A percentile compares a stretch with the other conserved stretches of the same genome.
Conservation (phyloP, 2,329 filamentous ascomycete genomes). For the Stylonectria norvegica region DNA sequence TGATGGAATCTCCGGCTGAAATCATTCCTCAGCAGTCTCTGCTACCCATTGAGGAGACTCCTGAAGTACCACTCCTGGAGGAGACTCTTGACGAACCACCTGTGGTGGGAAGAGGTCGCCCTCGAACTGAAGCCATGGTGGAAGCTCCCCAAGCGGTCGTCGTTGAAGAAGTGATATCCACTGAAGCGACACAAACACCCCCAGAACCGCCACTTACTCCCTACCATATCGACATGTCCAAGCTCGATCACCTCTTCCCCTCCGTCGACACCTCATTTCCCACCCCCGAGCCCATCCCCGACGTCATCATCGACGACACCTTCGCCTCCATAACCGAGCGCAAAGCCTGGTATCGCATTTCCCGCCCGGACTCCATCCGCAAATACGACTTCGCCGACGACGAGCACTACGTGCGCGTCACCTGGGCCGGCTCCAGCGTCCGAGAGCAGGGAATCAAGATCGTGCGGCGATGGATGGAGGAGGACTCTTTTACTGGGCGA, state of each 20-base stretch:
- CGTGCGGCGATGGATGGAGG: conserved; percentile 64
- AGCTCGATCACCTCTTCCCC: conserved; percentile 34
- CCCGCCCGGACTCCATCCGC: conserved; percentile 56
- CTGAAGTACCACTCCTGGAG: no score
- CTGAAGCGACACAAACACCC: not conserved
- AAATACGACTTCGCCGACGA: conserved; percentile 56
- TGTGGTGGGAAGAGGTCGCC: no score
- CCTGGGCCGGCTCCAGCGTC: conserved; percentile 54
- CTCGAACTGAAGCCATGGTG: not conserved
- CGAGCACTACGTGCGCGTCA: conserved; percentile 57
- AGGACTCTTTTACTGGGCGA: conserved; percentile 57
- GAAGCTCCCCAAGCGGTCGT: not conserved
- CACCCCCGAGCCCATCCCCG: conserved; percentile 39
- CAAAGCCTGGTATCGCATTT: conserved; percentile 63
- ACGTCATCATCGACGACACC: conserved; percentile 48
- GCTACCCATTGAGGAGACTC: no score
- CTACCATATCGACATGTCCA: conserved; percentile 33
- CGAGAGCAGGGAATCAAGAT: conserved; percentile 54
- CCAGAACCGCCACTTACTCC: conserved; percentile 13
- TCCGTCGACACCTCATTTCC: conserved; percentile 19
- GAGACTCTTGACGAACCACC: no score
- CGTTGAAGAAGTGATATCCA: no score
- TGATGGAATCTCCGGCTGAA: no score
- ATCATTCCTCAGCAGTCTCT: no score
- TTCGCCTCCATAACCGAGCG: conserved; percentile 56